phyloP scores from a whole-genome alignment of 208 protist species.

The Novymonas esmeraldas region DNA sequence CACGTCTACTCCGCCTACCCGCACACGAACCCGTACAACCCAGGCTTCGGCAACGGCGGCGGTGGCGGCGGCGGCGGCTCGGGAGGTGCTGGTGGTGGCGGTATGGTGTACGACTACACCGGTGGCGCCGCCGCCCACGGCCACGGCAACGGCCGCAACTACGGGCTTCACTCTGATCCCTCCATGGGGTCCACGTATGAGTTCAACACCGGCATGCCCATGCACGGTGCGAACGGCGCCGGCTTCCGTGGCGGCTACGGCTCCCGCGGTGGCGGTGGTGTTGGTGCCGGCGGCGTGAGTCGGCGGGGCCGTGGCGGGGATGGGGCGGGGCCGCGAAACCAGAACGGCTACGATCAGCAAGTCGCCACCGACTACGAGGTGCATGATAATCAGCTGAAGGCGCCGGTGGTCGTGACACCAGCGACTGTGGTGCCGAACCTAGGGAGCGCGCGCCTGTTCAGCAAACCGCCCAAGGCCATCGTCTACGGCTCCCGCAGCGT shows the following conservation, averaged over 20 bases:
- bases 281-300: neutral
- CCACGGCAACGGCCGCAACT: conserved; percentile 13
- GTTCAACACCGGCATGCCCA: conserved; percentile 4
- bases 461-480: conserved; percentile 32
- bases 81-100: neutral
- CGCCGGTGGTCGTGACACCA: conserved; percentile 51
- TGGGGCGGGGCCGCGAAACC: neutral
- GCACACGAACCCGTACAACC: conserved; percentile 1
- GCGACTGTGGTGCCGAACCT: conserved; percentile 47
- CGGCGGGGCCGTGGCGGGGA: neutral
- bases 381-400: conserved; percentile 77
- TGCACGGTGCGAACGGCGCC: neutral
- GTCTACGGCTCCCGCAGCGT: conserved; percentile 42
- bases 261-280: neutral
- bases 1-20: conserved; percentile 2
- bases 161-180: conserved; percentile 19
- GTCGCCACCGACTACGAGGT: conserved; percentile 50
- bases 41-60: neutral
- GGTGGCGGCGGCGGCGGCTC: neutral
- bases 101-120: conserved; percentile 11
- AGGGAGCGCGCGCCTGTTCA: conserved; percentile 68
- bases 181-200: conserved; percentile 16
- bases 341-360: conserved; percentile 15
- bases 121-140: neutral
- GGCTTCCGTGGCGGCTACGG: neutral